These are phyloP conservation scores for Yamadazyma phyllophila DNA, from an alignment of 805 yeast genomes.

Conservation along the genomic window DNA sequence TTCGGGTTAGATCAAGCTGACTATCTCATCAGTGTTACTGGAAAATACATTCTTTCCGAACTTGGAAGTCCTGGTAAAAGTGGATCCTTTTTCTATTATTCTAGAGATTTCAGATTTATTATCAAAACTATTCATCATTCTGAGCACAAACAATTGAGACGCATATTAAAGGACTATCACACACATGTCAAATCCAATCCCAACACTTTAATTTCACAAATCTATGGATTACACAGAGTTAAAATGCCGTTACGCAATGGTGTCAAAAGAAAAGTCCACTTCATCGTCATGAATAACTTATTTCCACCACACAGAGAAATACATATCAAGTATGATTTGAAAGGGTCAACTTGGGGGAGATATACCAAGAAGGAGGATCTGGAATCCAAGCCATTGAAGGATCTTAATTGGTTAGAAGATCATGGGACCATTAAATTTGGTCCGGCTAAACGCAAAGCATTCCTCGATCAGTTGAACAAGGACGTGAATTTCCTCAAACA, in stretches of 20 bases:
- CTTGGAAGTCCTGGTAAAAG: constrained; percentile 95
- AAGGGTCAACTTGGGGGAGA: constrained; percentile 89
- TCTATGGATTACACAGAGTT: constrained; percentile 91
- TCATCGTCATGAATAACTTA: constrained; percentile 93
- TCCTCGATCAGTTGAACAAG: constrained; percentile 65
- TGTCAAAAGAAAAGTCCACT: constrained; percentile 72
- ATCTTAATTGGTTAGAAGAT: constrained; percentile 79
- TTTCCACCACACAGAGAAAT: constrained; percentile 92
- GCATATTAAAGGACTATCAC: constrained; percentile 72
- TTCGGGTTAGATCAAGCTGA: constrained; percentile 96
- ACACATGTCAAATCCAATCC: constrained; percentile 80
- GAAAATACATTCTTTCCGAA: constrained; percentile 88
- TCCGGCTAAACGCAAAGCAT: constrained; percentile 57
- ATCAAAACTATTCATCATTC: constrained; percentile 94
- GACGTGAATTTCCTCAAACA: constrained; percentile 74
- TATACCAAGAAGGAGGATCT: constrained; percentile 37
- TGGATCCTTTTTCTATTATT: constrained; percentile 93
- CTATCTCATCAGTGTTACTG: constrained; percentile 86
- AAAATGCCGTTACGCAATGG: constrained; percentile 74
- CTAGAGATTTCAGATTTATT: constrained; percentile 89
- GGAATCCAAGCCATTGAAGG: constrained; percentile 63
- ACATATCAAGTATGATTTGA: constrained; percentile 82
- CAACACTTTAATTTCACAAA: constrained; percentile 87
- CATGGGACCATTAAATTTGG: constrained; percentile 70
- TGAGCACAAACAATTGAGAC: constrained; percentile 82